A percentile compares a stretch with the other conserved stretches of the same genome.
phyloP scores from a whole-genome alignment of 805 yeast species.

The Candida taoyuanica region DNA sequence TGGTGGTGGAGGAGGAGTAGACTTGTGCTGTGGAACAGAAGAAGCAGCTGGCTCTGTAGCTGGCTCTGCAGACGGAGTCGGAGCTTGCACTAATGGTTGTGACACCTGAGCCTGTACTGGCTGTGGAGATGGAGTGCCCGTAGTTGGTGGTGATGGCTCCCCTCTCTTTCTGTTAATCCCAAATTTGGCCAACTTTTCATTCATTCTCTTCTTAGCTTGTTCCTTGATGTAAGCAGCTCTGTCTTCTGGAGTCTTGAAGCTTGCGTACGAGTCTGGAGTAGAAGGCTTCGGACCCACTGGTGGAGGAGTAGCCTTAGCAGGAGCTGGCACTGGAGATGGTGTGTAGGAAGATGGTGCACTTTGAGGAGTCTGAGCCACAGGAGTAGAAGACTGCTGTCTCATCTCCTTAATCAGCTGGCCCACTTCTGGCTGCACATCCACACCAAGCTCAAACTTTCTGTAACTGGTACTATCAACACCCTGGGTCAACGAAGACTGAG shows the following conservation, averaged over 20 bases:
- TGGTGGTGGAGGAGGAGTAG: slow-evolving; percentile 10
- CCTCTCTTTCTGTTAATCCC: slow-evolving; percentile 44
- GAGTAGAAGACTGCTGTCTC: slow-evolving; percentile 21
- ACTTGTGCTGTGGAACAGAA: slow-evolving; percentile 8
- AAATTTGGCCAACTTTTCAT: slow-evolving; percentile 74
- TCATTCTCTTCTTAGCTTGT: slow-evolving; percentile 78
- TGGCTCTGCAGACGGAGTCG: slow-evolving; percentile 7
- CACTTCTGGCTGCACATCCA: slow-evolving; percentile 70
- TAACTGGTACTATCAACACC: slow-evolving; percentile 44
- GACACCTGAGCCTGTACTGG: slow-evolving; percentile 1
- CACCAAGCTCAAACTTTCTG: slow-evolving; percentile 76
- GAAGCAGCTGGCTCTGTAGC: slow-evolving; percentile 8
- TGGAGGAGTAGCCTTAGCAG: slow-evolving; percentile 17
- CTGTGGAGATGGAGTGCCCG: slow-evolving; percentile 18
- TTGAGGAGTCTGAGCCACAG: slow-evolving; percentile 1
- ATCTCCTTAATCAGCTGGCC: slow-evolving; percentile 56
- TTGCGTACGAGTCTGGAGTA: slow-evolving; percentile 23
- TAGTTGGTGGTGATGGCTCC: slow-evolving; percentile 7
- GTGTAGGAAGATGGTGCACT: slow-evolving; percentile 9
- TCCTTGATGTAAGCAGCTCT: slow-evolving; percentile 79
- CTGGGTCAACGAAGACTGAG: slow-evolving; percentile 30
- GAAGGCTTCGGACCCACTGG: slow-evolving; percentile 21
- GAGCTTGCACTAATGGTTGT: neutral
- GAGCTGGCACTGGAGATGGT: slow-evolving; percentile 4
- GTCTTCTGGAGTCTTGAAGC: slow-evolving; percentile 51